Percentiles rank a stretch among this genome's conserved stretches.
Evolutionary conservation across 441 rosid species (phyloP).

Genomic region (California macrophylla): DNA sequence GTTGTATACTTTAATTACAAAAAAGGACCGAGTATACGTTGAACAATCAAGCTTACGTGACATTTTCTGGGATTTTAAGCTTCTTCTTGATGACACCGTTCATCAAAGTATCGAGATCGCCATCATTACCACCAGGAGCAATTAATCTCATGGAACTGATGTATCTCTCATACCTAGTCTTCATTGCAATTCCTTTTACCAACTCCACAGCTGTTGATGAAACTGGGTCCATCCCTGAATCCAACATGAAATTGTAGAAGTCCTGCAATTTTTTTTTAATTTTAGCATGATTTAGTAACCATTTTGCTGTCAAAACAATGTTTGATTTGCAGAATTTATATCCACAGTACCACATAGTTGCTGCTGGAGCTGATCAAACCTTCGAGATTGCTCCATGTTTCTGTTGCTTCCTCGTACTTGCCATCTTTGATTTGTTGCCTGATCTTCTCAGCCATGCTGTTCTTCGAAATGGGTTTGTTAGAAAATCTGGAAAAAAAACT

Average conservation of each 20-base stretch:
- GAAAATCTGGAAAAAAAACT: background rate
- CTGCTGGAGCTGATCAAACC: conserved; percentile 26
- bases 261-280: conserved; percentile 33
- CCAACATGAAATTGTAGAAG: conserved; percentile 66
- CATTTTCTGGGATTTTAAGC: conserved; percentile 57
- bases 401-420: conserved; percentile 40
- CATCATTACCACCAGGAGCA: conserved; percentile 26
- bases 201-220: conserved; percentile 29
- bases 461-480: conserved; percentile 6
- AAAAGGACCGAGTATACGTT: too few species aligned
- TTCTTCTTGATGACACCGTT: conserved; percentile 54
- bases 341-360: conserved; percentile 45
- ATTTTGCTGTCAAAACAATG: background rate
- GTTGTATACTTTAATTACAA: too few species aligned
- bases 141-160: conserved; percentile 28
- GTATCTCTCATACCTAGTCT: conserved; percentile 40
- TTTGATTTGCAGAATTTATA: background rate
- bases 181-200: conserved; percentile 21
- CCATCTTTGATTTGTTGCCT: conserved; percentile 44
- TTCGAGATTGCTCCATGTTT: conserved; percentile 54
- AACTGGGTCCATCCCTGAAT: conserved; percentile 42
- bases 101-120: conserved; percentile 47
- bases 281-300: too few species aligned
- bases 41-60: conserved; percentile 29
- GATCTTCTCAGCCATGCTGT: conserved; percentile 52